Conservation (phyloP, 2,329 filamentous ascomycete genomes). For the Botrytis paeoniae region DNA sequence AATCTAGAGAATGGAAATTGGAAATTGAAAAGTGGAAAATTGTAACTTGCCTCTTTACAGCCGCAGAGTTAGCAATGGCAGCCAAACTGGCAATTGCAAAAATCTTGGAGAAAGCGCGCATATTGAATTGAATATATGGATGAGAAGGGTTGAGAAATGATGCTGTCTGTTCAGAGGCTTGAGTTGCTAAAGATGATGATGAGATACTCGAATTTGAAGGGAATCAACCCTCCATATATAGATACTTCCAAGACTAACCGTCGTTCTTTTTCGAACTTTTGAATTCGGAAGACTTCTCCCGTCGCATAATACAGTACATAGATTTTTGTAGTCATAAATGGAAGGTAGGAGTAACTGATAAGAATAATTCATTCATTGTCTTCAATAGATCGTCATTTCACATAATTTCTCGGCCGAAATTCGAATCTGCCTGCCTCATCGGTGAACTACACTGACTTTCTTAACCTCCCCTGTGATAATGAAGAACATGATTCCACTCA, state of each 20-base stretch:
- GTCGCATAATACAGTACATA: too few relatives aligned
- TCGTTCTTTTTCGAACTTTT: background rate
- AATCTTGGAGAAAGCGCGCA: constrained; percentile 11
- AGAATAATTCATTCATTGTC: background rate
- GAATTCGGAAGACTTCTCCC: background rate
- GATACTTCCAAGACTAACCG: background rate
- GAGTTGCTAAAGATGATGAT: background rate
- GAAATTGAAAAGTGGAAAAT: background rate
- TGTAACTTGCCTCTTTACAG: constrained; percentile 5
- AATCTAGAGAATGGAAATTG: background rate
- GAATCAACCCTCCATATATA: background rate
- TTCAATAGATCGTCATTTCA: background rate
- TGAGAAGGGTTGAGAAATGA: background rate
- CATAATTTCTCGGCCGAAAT: background rate
- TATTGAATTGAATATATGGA: background rate
- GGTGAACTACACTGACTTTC: too few relatives aligned
- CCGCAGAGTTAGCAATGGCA: constrained; percentile 21
- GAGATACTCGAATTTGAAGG: background rate
- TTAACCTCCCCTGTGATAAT: background rate
- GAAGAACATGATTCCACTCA: background rate
- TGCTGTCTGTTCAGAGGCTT: background rate
- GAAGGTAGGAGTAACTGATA: background rate
- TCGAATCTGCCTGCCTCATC: background rate
- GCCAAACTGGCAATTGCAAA: constrained; percentile 21
- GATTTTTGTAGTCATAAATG: background rate